phyloP scores from a whole-genome alignment of 2,329 filamentous ascomycete genomes.

The Cryphonectria japonica region DNA sequence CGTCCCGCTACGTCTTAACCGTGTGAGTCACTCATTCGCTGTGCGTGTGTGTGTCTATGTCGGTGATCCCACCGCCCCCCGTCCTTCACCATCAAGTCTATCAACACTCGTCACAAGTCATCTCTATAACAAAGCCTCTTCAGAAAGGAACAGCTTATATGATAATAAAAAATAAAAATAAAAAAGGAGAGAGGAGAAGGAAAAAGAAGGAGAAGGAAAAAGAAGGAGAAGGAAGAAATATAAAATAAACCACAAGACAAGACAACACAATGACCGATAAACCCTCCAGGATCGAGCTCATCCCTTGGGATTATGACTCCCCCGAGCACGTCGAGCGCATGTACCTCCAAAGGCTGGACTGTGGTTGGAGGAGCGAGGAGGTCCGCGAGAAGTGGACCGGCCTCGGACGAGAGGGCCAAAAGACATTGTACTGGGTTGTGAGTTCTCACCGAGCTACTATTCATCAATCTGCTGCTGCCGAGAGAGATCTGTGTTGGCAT shows the following conservation, averaged over 20 bases:
- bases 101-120: no score
- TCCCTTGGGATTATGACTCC: slow-evolving; percentile 50
- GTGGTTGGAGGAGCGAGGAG: slow-evolving; percentile 47
- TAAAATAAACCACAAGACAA: background rate
- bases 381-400: slow-evolving; percentile 41
- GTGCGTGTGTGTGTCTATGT: no score
- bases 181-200: no score
- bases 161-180: no score
- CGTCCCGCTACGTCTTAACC: no score
- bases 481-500: background rate
- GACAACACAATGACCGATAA: slow-evolving; percentile 10
- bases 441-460: slow-evolving; percentile 29
- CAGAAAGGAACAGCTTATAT: no score
- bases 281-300: slow-evolving; percentile 38
- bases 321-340: slow-evolving; percentile 46
- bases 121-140: no score
- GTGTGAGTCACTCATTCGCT: no score
- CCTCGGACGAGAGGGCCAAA: slow-evolving; percentile 40
- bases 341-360: slow-evolving; percentile 48
- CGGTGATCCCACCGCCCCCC: no score
- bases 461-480: background rate
- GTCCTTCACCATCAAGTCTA: no score
- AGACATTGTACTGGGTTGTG: slow-evolving; percentile 47
- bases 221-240: background rate
- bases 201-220: no score